Base-by-base conservation (phyloP, 768 basidiomycete genomes). In the Candolleomyces eurysporus region DNA sequence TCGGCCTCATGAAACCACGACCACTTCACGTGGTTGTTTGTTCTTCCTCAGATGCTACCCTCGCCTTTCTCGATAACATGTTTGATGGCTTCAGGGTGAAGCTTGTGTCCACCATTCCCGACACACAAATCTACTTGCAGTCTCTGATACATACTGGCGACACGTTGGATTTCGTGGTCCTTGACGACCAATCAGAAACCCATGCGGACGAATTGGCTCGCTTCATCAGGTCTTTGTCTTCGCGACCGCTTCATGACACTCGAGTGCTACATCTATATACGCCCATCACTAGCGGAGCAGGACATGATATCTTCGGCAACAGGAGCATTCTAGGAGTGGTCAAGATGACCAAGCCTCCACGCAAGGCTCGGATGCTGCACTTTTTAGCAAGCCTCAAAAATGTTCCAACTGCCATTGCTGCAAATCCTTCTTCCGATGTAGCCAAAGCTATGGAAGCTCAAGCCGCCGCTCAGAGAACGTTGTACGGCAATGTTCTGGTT, bases 191-290 rank as follows among this genome's bases (percentile, higher is more conserved):
- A 66, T 82, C 82, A 0, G 88, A 89, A 66, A 72, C 73, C 2
- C 78, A 78, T 46, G 82, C 84, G 1, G 84, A 87, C 62, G 82
- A 84, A 50, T 69, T 90, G n/a, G 78, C 82, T 49, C 79, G 75
- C 26, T 74, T 81, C 57, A 66, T 88, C 40, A 77, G 78, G 56
- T 74, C 77, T 10, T 69, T 82, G 1, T 64, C 72, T 11, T 69
- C 71, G 16, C 68, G 66, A 7, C 63, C 76, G 4, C 76, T 87
- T 8, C 67, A 68, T 26, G 82, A 86, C 11, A 86, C 88, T 4
- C 88, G 87, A 73, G 74, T 90, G 58, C 78, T 91, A 14, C 89
- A 90, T 63, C 75, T 91, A 19, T 89, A 88, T 68, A 90, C 89
- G 1, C 89, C 89, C 1, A 88, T 86, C 0, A 84, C 85, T 21